Percentiles rank a stretch among this genome's conserved stretches.
phyloP scores from a whole-genome alignment of 1,284 basidiomycete genomes.

The Neolentinus lepideus region DNA sequence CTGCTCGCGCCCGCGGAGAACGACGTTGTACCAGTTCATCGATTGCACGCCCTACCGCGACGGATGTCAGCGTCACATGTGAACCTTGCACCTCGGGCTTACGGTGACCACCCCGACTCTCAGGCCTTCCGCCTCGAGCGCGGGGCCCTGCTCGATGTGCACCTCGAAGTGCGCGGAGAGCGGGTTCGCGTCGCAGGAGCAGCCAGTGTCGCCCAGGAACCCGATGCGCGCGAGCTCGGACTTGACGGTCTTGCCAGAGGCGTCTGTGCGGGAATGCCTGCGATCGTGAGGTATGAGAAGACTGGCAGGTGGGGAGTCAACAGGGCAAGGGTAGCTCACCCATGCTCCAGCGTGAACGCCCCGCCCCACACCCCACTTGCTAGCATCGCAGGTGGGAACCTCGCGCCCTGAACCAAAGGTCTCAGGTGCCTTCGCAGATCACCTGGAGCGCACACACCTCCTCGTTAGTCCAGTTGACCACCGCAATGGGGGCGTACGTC shows the following conservation, averaged over 20 bases:
- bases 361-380: slow-evolving; percentile 16
- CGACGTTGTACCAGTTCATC: slow-evolving; percentile 17
- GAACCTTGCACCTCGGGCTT: no score
- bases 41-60: slow-evolving; percentile 5
- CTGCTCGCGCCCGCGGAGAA: slow-evolving; percentile 15
- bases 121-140: slow-evolving; percentile 12
- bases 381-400: slow-evolving; percentile 15
- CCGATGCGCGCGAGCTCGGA: slow-evolving; percentile 16
- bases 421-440: no score
- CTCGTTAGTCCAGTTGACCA: slow-evolving; percentile 19
- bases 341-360: slow-evolving; percentile 11
- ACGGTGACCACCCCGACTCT: slow-evolving; percentile 15
- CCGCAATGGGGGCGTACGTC: slow-evolving; percentile 15
- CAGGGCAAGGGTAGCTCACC: slow-evolving; percentile 6
- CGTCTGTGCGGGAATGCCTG: slow-evolving; percentile 9
- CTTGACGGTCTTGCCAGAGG: slow-evolving; percentile 11
- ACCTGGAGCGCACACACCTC: not conserved
- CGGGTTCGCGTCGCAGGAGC: slow-evolving; percentile 11
- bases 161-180: slow-evolving; percentile 18
- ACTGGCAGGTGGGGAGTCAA: not conserved
- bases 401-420: slow-evolving; percentile 13
- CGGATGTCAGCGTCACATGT: slow-evolving; percentile 8
- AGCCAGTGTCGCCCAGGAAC: slow-evolving; percentile 13
- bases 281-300: not conserved
- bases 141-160: slow-evolving; percentile 20